Evolutionary conservation across 495 filamentous ascomycete genomes (phyloP).

Genomic region (Aspergillus saccharolyticus): DNA sequence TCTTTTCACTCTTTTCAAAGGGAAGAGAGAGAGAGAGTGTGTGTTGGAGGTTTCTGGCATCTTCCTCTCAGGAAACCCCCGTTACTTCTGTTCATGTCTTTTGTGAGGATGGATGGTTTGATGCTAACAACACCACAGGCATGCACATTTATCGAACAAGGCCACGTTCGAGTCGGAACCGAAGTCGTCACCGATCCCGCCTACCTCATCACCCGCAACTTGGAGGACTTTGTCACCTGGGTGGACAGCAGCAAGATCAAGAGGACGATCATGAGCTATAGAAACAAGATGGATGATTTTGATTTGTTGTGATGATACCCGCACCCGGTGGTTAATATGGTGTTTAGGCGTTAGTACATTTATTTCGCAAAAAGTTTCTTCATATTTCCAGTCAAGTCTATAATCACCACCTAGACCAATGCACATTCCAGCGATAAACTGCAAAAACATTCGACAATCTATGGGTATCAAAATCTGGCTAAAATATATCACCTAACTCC

Average conservation of each 20-base stretch:
- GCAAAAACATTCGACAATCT: not conserved
- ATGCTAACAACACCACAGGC: no score
- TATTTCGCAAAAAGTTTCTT: not conserved
- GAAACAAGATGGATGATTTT: slow-evolving; percentile 94
- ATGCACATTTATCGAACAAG: slow-evolving; percentile 86
- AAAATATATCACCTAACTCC: not conserved
- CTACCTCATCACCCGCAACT: slow-evolving; percentile 54
- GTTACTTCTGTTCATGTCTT: no score
- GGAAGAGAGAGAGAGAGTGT: no score
- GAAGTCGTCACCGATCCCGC: slow-evolving; percentile 83
- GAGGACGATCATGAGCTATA: slow-evolving; percentile 85
- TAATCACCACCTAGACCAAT: no score
- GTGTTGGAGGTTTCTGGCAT: no score
- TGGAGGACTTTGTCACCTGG: slow-evolving; percentile 99
- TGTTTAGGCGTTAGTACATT: slow-evolving; percentile 5
- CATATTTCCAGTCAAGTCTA: no score
- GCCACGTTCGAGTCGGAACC: slow-evolving; percentile 88
- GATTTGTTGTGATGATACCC: slow-evolving; percentile 63
- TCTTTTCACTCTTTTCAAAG: no score
- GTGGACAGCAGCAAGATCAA: slow-evolving; percentile 95
- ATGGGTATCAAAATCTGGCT: slow-evolving; percentile 1
- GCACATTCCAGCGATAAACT: no score
- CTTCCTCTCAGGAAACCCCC: no score
- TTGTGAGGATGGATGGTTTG: no score
- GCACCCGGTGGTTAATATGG: not conserved